These are phyloP conservation scores for Aspergillus brunneoviolaceus DNA, from an alignment of 2,329 filamentous ascomycete species.

Conservation along the genomic window DNA sequence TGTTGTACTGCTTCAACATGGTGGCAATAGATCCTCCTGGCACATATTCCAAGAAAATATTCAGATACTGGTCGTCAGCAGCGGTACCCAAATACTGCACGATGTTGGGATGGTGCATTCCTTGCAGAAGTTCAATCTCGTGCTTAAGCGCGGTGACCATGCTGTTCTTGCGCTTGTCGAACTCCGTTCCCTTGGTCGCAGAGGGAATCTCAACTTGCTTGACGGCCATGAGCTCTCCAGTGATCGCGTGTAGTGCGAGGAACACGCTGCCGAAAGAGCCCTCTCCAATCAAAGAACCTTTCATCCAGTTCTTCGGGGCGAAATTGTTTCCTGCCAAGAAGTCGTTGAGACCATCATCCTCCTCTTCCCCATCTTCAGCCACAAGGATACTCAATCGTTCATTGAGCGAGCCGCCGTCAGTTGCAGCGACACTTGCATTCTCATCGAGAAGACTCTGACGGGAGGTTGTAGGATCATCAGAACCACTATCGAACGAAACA, in stretches of 20 bases:
- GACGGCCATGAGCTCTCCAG: slow-evolving; percentile 94
- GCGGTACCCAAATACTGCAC: slow-evolving; percentile 97
- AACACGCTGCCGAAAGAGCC: slow-evolving; percentile 97
- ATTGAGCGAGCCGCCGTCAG: slow-evolving; percentile 71
- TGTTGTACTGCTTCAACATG: slow-evolving; percentile 98
- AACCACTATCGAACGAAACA: slow-evolving; percentile 65
- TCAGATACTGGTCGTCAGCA: slow-evolving; percentile 84
- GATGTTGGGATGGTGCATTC: slow-evolving; percentile 93
- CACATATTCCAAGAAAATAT: slow-evolving; percentile 99
- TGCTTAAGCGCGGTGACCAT: slow-evolving; percentile 98
- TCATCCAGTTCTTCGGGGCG: slow-evolving; percentile 99
- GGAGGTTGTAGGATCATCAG: slow-evolving; percentile 74
- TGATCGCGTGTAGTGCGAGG: slow-evolving; percentile 90
- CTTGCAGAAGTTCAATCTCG: slow-evolving; percentile 89
- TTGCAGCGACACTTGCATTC: slow-evolving; percentile 65
- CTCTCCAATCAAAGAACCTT: slow-evolving; percentile 93
- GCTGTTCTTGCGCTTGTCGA: slow-evolving; percentile 88
- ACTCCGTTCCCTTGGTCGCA: slow-evolving; percentile 71
- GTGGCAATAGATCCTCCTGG: slow-evolving; percentile 95
- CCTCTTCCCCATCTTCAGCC: slow-evolving; percentile 86
- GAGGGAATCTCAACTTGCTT: slow-evolving; percentile 96
- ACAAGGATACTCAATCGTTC: slow-evolving; percentile 81
- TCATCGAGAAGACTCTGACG: slow-evolving; percentile 85
- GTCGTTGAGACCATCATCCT: slow-evolving; percentile 82
- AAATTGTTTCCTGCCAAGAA: slow-evolving; percentile 92